Evolutionary conservation across 768 basidiomycete genomes (phyloP).

Genomic region (Terana coerulea): DNA sequence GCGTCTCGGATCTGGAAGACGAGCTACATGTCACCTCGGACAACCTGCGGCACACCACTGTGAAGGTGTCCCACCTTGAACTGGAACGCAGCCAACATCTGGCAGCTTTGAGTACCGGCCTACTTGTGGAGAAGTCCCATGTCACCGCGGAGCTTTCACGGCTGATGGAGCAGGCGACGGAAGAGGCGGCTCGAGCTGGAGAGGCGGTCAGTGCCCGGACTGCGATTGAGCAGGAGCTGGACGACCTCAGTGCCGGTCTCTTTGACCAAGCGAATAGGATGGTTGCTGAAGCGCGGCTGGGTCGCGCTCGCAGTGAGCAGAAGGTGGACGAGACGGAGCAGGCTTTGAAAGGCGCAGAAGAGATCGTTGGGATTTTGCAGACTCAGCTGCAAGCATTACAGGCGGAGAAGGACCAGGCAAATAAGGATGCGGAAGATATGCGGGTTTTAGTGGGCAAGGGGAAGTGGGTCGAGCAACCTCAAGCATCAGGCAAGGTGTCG

Average conservation of each 20-base stretch:
- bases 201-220: slow-evolving; percentile 81
- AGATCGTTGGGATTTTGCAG: slow-evolving; percentile 82
- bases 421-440: slow-evolving; percentile 48
- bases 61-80: slow-evolving; percentile 77
- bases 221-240: slow-evolving; percentile 90
- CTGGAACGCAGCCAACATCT: slow-evolving; percentile 84
- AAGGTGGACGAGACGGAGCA: slow-evolving; percentile 75
- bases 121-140: slow-evolving; percentile 87
- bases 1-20: slow-evolving; percentile 91
- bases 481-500: slow-evolving; percentile 21
- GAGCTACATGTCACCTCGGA: slow-evolving; percentile 67
- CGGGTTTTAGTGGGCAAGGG: slow-evolving; percentile 58
- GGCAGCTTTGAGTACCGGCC: slow-evolving; percentile 83
- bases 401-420: slow-evolving; percentile 60
- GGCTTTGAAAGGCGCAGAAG: slow-evolving; percentile 79
- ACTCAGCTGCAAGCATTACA: slow-evolving; percentile 75
- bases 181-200: slow-evolving; percentile 88
- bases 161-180: slow-evolving; percentile 92
- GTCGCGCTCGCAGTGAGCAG: slow-evolving; percentile 61
- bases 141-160: slow-evolving; percentile 90
- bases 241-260: slow-evolving; percentile 86
- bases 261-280: slow-evolving; percentile 95
- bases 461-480: slow-evolving; percentile 54
- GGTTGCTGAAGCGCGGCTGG: slow-evolving; percentile 90
- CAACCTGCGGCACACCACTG: slow-evolving; percentile 52